These are phyloP conservation scores for Monosporascus sp. DNA, from an alignment of 2,329 filamentous ascomycete species.

Conservation along the genomic window DNA sequence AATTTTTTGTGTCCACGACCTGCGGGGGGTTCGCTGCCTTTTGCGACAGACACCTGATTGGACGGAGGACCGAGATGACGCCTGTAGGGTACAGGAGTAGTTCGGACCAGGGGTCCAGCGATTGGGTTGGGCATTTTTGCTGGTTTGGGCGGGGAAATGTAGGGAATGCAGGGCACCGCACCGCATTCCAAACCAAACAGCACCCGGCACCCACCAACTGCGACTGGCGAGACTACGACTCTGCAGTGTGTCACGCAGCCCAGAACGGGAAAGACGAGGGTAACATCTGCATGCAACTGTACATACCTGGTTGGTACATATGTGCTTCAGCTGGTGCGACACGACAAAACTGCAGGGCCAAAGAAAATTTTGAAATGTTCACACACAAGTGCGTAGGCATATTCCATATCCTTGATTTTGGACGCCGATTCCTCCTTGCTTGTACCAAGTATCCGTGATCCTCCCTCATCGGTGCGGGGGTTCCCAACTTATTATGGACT, in stretches of 20 bases:
- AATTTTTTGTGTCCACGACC: too few relatives aligned
- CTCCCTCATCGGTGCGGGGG: neutral
- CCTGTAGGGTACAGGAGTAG: neutral
- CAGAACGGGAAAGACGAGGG: neutral
- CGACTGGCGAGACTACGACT: neutral
- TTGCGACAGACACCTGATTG: neutral
- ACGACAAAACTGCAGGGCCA: neutral
- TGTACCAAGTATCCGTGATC: neutral
- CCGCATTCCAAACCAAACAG: neutral
- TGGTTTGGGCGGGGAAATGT: too few relatives aligned
- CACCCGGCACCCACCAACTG: neutral
- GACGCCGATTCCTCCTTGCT: neutral
- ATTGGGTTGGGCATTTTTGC: neutral
- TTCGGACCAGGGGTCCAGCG: neutral
- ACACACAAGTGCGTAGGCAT: too few relatives aligned
- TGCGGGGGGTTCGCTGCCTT: neutral
- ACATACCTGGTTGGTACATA: neutral
- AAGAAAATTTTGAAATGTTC: neutral
- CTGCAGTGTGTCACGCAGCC: neutral
- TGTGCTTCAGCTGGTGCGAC: neutral
- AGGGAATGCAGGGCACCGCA: too few relatives aligned
- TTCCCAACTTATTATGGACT: too few relatives aligned
- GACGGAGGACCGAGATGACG: neutral
- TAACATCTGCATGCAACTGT: neutral
- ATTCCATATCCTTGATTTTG: neutral